Evolutionary conservation across 768 basidiomycete genomes (phyloP).

Genomic region (Amanita exitialis): DNA sequence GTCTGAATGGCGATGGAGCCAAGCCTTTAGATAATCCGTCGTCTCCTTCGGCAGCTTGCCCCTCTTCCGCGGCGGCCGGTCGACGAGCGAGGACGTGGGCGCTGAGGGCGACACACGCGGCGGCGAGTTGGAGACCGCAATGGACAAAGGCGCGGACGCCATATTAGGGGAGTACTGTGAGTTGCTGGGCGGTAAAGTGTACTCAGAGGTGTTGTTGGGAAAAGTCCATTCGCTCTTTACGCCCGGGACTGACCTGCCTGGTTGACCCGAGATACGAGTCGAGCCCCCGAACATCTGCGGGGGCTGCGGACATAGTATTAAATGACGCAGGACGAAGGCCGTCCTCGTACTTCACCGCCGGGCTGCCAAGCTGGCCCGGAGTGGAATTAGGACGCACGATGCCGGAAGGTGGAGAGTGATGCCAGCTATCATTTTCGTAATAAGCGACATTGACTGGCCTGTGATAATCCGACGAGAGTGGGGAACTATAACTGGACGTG

Average conservation of each 20-base stretch:
- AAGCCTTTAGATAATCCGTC: slow-evolving; percentile 81
- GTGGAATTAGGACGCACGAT: slow-evolving; percentile 65
- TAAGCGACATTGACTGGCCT: slow-evolving; percentile 34
- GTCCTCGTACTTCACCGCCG: slow-evolving; percentile 63
- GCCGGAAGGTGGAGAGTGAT: slow-evolving; percentile 33
- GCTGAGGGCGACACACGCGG: slow-evolving; percentile 45
- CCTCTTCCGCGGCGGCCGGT: slow-evolving; percentile 72
- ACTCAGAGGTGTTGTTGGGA: slow-evolving; percentile 38
- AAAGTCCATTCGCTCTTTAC: slow-evolving; percentile 71
- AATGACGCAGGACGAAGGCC: slow-evolving; percentile 59
- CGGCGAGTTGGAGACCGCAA: slow-evolving; percentile 34
- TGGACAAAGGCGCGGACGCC: slow-evolving; percentile 32
- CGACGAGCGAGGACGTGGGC: slow-evolving; percentile 50
- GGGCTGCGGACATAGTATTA: slow-evolving; percentile 44
- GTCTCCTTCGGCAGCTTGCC: slow-evolving; percentile 88
- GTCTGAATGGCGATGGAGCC: slow-evolving; percentile 82
- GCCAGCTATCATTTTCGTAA: slow-evolving; percentile 47
- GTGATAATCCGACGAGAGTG: slow-evolving; percentile 35
- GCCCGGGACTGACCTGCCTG: slow-evolving; percentile 42
- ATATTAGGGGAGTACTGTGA: slow-evolving; percentile 34
- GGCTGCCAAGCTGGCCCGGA: slow-evolving; percentile 44
- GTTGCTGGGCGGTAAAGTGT: slow-evolving; percentile 35
- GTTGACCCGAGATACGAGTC: slow-evolving; percentile 64
- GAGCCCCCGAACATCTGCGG: slow-evolving; percentile 53
- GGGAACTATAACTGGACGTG: slow-evolving; percentile 35